Percentiles rank a stretch among this genome's conserved stretches.
phyloP scores from a whole-genome alignment of 352 stramenopile genomes.

The Pythium monospermum region DNA sequence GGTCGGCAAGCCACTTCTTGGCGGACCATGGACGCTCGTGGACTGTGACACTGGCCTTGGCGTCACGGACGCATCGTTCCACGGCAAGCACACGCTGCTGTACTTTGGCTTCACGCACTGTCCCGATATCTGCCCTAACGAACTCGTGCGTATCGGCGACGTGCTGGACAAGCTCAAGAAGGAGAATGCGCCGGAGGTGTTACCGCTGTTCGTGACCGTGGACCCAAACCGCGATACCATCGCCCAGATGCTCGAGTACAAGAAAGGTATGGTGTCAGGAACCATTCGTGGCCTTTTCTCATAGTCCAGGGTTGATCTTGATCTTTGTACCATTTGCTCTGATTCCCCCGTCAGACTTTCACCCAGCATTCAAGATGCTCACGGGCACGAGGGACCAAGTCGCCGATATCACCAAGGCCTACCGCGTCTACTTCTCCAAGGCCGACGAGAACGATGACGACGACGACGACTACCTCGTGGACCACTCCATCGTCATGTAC shows the following conservation, averaged over 20 bases:
- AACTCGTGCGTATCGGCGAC: conserved; percentile 97
- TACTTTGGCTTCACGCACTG: conserved; percentile 99
- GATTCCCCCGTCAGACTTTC: conserved; percentile 46
- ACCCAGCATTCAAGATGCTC: conserved; percentile 85
- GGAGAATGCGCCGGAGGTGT: conserved; percentile 46
- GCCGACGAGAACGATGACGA: conserved; percentile 91
- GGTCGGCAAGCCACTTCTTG: conserved; percentile 89
- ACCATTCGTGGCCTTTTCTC: neutral
- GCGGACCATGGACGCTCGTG: conserved; percentile 91
- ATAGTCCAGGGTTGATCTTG: neutral
- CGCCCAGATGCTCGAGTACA: conserved; percentile 94
- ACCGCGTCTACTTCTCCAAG: conserved; percentile 99
- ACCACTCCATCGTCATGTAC: conserved; percentile 99
- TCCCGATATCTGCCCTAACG: conserved; percentile 99
- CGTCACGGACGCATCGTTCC: conserved; percentile 89
- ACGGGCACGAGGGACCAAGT: conserved; percentile 94
- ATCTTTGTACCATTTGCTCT: neutral
- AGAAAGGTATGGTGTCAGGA: conserved; percentile 51
- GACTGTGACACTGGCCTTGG: conserved; percentile 81
- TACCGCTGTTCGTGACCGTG: conserved; percentile 97
- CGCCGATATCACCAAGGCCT: conserved; percentile 95
- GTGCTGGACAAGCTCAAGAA: conserved; percentile 91
- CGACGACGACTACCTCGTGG: conserved; percentile 99
- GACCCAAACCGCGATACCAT: conserved; percentile 97
- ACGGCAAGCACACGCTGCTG: conserved; percentile 94